Evolutionary conservation across 495 filamentous ascomycete genomes (phyloP), one percentile per base, ranked within the genome.

Genomic region (Aspergillus leporis): DNA sequence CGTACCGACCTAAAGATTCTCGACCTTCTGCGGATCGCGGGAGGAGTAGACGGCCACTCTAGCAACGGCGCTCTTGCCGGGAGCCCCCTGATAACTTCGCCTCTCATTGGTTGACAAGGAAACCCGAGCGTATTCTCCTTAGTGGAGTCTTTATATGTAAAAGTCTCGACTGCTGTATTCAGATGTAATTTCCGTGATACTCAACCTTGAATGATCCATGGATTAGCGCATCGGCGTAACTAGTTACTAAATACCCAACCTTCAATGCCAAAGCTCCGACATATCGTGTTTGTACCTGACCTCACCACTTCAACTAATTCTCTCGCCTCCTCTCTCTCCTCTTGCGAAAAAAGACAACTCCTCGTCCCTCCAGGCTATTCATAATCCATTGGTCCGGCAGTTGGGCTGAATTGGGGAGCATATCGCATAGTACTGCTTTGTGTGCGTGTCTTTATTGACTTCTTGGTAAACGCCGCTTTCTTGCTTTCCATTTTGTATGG

Each of bases 41-140:
- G 53, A 36, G 53, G 53, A 31, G 25, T 31, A 34, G 41, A 36
- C 51, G 51, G 51, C 51, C 19, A 40, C 51, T 38, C 16, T 41
- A 41, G 38, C 16, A 14, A 41, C 12, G 38, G 38, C 13, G 10
- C 16, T 41, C 38, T 41, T 41, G 16, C 13, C 9, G 38, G 13
- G n/a, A 41, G n/a, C 14, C 38, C 16, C 16, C 14, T 16, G n/a
- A 5, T n/a, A 41, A 1, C 0, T 1, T 18, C 0, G 23, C 4
- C 5, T 5, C 4, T 36, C 4, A 56, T 56, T 46, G 49, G 34
- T 14, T 19, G 6, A 12, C 18, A 47, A 21, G 48, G 30, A 28
- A 28, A 3, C 3, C 25, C 25, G 25, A 28, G 25, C 25, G 25
- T 28, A 28, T 28, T 28, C 25, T 28, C 25, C 25, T 6, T 6